Percentiles rank a stretch among this genome's conserved stretches.
These are phyloP conservation scores for Naganishia antarctica DNA, from an alignment of 768 basidiomycete genomes.

Conservation along the genomic window DNA sequence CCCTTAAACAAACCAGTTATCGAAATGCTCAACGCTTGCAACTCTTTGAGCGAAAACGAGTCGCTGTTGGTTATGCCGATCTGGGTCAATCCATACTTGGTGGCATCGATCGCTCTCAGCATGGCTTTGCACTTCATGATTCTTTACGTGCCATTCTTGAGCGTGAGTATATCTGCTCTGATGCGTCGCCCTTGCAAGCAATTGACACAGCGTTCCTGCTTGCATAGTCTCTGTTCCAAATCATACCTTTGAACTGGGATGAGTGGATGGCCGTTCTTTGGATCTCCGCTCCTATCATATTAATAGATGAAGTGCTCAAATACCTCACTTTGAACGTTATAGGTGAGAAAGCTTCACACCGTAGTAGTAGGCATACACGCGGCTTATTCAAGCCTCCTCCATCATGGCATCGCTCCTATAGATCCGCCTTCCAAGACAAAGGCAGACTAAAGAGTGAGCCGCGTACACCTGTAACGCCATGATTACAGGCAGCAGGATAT, in stretches of 20 bases:
- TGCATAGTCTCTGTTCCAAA: conserved; percentile 72
- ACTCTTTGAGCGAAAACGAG: conserved; percentile 96
- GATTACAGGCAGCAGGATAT: conserved; percentile 1
- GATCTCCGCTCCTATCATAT: conserved; percentile 78
- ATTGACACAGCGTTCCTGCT: background rate
- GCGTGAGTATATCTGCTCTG: conserved; percentile 55
- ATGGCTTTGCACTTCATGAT: conserved; percentile 93
- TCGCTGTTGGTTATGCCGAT: conserved; percentile 78
- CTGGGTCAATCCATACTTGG: conserved; percentile 92
- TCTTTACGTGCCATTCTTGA: conserved; percentile 94
- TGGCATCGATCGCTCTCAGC: conserved; percentile 78
- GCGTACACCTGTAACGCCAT: conserved; percentile 20
- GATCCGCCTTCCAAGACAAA: conserved; percentile 23
- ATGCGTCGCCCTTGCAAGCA: background rate
- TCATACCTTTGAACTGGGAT: conserved; percentile 84
- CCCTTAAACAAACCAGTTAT: conserved; percentile 32
- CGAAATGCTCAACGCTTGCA: conserved; percentile 53
- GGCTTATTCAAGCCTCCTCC: conserved; percentile 10
- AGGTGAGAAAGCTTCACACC: conserved; percentile 25
- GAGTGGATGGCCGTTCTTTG: conserved; percentile 93
- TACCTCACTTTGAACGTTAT: conserved; percentile 25
- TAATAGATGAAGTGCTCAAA: conserved; percentile 66
- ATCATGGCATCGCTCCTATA: conserved; percentile 6
- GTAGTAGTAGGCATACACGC: background rate
- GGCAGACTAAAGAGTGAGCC: conserved; percentile 18